phyloP scores from a whole-genome alignment of 371 early-diverging fungal genomes.

The Mucor mucedo region DNA sequence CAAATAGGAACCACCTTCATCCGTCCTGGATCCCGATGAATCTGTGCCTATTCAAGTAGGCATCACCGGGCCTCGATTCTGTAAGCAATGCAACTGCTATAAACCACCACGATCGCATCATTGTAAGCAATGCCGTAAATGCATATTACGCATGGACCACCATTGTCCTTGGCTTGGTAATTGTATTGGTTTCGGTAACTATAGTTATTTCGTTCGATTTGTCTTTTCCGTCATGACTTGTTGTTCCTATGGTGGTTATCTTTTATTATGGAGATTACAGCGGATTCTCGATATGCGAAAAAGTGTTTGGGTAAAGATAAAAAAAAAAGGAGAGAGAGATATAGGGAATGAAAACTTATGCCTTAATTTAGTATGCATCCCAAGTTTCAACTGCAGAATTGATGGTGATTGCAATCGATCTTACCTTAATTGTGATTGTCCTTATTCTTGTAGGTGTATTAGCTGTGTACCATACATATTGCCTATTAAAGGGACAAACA shows the following conservation, averaged over 20 bases:
- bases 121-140: constrained; percentile 73
- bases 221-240: constrained; percentile 69
- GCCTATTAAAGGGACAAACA: constrained; percentile 82
- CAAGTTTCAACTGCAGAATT: constrained; percentile 48
- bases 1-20: constrained; percentile 23
- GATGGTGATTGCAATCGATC: constrained; percentile 67
- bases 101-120: constrained; percentile 85
- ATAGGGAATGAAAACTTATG: neutral
- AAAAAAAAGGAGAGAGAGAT: neutral
- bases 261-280: constrained; percentile 50
- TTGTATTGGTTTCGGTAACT: constrained; percentile 89
- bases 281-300: constrained; percentile 37
- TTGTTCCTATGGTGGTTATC: constrained; percentile 51
- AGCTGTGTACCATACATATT: constrained; percentile 77
- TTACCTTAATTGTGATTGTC: constrained; percentile 64
- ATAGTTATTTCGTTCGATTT: constrained; percentile 86
- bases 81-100: constrained; percentile 67
- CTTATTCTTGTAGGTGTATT: constrained; percentile 80
- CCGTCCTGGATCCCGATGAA: constrained; percentile 9
- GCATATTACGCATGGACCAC: constrained; percentile 87
- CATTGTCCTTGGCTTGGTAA: constrained; percentile 98
- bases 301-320: constrained; percentile 21
- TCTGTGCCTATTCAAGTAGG: constrained; percentile 9
- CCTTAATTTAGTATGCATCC: neutral
- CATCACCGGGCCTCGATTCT: constrained; percentile 58